Percentiles rank a stretch among this genome's conserved stretches.
Evolutionary conservation across 768 basidiomycete species (phyloP).

Genomic region (Boletus sp.): DNA sequence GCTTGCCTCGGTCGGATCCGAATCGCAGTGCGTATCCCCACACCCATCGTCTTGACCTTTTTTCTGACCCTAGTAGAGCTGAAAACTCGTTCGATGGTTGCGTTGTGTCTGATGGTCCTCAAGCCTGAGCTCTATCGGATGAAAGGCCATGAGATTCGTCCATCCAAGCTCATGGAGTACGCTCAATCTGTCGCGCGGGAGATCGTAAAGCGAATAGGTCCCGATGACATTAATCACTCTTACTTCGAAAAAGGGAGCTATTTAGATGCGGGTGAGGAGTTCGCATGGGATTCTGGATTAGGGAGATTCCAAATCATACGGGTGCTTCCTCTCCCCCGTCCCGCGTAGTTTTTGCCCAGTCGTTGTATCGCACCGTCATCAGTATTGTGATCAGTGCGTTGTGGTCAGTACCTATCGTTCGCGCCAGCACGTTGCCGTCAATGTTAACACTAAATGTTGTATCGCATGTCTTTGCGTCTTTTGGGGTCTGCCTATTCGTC

Average conservation of each 20-base stretch:
- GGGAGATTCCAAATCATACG: no score
- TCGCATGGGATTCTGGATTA: background rate
- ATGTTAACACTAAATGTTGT: no score
- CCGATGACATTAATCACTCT: background rate
- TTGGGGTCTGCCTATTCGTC: no score
- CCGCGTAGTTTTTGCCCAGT: no score
- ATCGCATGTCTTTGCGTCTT: no score
- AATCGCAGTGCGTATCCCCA: background rate
- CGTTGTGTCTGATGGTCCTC: background rate
- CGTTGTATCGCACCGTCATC: no score
- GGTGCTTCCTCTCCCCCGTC: no score
- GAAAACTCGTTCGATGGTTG: background rate
- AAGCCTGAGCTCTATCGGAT: background rate
- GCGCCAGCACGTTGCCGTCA: no score
- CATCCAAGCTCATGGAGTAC: background rate
- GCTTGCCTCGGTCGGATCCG: background rate
- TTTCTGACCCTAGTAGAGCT: background rate
- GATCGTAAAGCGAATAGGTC: background rate
- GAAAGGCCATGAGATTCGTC: background rate
- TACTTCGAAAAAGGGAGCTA: background rate
- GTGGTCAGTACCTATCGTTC: no score
- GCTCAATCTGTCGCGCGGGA: background rate
- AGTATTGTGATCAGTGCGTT: no score
- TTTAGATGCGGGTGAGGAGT: background rate
- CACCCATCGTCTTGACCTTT: background rate